A percentile compares a stretch with the other conserved stretches of the same genome.
Evolutionary conservation across 2,329 filamentous ascomycete species (phyloP).

Genomic region (Dryadomyces quercus-mongolicae): DNA sequence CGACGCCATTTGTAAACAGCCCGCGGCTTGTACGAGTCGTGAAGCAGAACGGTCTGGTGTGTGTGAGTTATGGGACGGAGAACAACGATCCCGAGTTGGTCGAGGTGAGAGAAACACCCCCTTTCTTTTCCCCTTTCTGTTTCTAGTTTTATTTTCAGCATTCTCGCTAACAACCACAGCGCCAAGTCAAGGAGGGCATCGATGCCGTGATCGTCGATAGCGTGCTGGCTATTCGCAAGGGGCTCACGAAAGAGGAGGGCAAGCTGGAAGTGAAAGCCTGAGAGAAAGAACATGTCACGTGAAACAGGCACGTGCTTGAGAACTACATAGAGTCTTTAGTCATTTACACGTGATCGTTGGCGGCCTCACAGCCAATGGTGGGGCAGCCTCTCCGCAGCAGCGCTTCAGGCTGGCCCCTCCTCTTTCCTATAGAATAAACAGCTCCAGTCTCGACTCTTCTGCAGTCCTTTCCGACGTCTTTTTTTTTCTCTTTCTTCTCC

Average conservation of each 20-base stretch:
- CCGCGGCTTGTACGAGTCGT: slow-evolving; percentile 84
- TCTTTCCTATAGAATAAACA: background rate
- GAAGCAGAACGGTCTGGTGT: slow-evolving; percentile 87
- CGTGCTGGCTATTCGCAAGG: slow-evolving; percentile 85
- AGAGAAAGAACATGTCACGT: background rate
- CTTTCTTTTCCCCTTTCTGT: no score
- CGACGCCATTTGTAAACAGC: slow-evolving; percentile 77
- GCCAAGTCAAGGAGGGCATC: slow-evolving; percentile 89
- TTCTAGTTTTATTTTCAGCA: background rate
- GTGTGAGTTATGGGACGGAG: slow-evolving; percentile 81
- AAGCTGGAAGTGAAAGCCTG: background rate
- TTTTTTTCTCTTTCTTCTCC: no score
- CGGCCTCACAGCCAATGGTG: background rate
- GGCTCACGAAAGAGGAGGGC: slow-evolving; percentile 45
- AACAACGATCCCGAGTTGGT: slow-evolving; percentile 86
- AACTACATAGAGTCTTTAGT: no score
- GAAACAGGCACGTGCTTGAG: no score
- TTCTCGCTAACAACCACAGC: slow-evolving; percentile 27
- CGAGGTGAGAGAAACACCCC: slow-evolving; percentile 67
- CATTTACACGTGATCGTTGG: background rate
- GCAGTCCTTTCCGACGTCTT: no score
- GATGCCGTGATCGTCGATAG: slow-evolving; percentile 97
- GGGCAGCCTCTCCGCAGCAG: background rate
- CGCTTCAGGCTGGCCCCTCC: background rate
- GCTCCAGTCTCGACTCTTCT: background rate